Evolutionary conservation across 805 yeast species (phyloP).

Genomic region (Pichia phayaonensis): DNA sequence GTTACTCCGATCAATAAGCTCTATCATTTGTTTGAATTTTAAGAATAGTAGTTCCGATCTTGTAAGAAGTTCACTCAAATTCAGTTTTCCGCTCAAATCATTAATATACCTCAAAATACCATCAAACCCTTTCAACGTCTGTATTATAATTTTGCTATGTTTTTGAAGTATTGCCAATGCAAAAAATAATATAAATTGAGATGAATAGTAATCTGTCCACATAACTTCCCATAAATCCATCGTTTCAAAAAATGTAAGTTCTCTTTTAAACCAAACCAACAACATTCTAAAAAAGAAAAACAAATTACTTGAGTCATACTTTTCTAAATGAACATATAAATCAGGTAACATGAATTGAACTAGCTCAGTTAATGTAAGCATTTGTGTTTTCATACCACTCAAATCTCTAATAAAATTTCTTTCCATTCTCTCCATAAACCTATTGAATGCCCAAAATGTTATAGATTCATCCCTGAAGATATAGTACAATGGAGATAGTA

Average conservation of each 20-base stretch:
- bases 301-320: slow-evolving; percentile 82
- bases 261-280: slow-evolving; percentile 92
- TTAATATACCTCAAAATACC: slow-evolving; percentile 90
- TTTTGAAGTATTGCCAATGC: slow-evolving; percentile 87
- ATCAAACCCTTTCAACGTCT: slow-evolving; percentile 72
- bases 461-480: slow-evolving; percentile 60
- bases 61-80: slow-evolving; percentile 69
- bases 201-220: slow-evolving; percentile 80
- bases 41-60: slow-evolving; percentile 79
- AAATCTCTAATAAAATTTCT: slow-evolving; percentile 88
- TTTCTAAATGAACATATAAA: slow-evolving; percentile 71
- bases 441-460: slow-evolving; percentile 82
- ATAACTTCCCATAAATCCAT: slow-evolving; percentile 84
- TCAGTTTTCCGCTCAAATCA: slow-evolving; percentile 72
- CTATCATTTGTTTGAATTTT: slow-evolving; percentile 72
- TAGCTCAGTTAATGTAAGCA: slow-evolving; percentile 73
- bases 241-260: slow-evolving; percentile 72
- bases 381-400: slow-evolving; percentile 86
- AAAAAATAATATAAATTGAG: slow-evolving; percentile 83
- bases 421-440: slow-evolving; percentile 92
- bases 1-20: slow-evolving; percentile 55
- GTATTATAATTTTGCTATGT: slow-evolving; percentile 68
- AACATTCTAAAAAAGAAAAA: slow-evolving; percentile 95
- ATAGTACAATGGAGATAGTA: slow-evolving; percentile 77
- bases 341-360: slow-evolving; percentile 88